Evolutionary conservation across 139 green algal species (phyloP), one percentile per base, ranked within the genome.

Genomic region (Penium margaritaceum): DNA sequence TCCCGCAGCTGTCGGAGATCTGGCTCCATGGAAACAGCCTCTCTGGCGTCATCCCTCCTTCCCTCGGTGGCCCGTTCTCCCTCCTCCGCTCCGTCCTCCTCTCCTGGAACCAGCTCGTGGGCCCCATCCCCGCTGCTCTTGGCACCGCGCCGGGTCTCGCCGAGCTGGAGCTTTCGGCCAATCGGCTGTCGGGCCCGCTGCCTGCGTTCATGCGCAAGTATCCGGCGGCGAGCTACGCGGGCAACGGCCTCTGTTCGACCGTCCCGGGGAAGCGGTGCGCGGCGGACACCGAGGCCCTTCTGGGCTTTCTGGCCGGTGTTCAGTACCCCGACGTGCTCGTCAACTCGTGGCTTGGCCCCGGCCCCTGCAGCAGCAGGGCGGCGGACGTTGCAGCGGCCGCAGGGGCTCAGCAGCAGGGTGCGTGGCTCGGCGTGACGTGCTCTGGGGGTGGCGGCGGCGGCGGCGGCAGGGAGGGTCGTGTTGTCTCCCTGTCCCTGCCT

Each of bases 251-350:
- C 33, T 73, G 66, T 35, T 30, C 66, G 1, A 1, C 35, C 33
- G 17, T 32, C 4, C 66, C 66, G 6, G 66, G 33, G 30, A 63
- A 39, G 30, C 21, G 30, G 41, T 73, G 66, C n/a, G 27, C 34
- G 21, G 46, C 41, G 3, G 21, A 73, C 3, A 39, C 44, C 19
- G 65, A 34, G 29, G 66, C 66, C 9, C 1, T 73, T 5, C 24
- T 73, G n/a, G 66, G 21, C 34, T 73, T 73, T 64, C n/a, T 60
- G 41, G 27, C 14, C 65, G 66, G 66, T 34, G 66, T 73, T 15
- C 21, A 73, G 15, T 73, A 73, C 34, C 27, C 55, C 12, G n/a
- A 37, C 5, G 51, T 34, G 36, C 33, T 53, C 41, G 44, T 27
- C 54, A 21, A 29, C 32, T 43, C 51, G 51, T 73, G 66, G 66